Conservation (phyloP, 208 protist genomes). For the Wallacemonas sp. region DNA sequence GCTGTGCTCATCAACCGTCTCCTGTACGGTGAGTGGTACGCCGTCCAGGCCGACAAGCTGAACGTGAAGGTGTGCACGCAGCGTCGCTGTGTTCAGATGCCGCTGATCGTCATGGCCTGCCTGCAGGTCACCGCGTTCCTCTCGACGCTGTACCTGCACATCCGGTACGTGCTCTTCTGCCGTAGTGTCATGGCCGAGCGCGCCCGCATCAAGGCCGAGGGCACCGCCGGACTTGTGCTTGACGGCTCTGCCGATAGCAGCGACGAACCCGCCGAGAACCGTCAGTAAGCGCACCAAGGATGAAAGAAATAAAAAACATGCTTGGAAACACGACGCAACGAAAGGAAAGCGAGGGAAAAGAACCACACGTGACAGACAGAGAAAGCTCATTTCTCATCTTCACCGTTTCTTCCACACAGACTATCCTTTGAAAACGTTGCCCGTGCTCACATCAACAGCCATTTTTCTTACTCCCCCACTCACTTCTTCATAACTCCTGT, state of each 20-base stretch:
- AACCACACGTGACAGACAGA: too few species aligned
- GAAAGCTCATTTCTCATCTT: too few species aligned
- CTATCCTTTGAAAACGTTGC: too few species aligned
- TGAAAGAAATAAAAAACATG: too few species aligned
- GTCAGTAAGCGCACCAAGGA: too few species aligned
- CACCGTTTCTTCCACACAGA: too few species aligned
- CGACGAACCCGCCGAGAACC: neutral
- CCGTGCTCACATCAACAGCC: too few species aligned
- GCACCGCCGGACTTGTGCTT: neutral
- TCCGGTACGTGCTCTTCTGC: constrained; percentile 19
- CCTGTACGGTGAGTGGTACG: constrained; percentile 69
- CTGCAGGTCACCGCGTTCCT: constrained; percentile 17
- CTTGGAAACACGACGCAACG: too few species aligned
- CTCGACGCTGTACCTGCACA: constrained; percentile 16
- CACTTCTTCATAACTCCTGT: too few species aligned
- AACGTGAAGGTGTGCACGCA: constrained; percentile 14
- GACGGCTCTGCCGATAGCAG: neutral
- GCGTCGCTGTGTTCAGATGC: constrained; percentile 21
- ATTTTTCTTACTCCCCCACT: too few species aligned
- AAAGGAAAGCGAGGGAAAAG: too few species aligned
- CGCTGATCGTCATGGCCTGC: constrained; percentile 16
- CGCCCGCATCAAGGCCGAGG: constrained; percentile 8
- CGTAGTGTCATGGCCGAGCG: constrained; percentile 19
- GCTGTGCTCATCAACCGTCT: constrained; percentile 62
- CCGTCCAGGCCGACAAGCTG: constrained; percentile 39